phyloP scores from a whole-genome alignment of 192 early-diverging fungal species.

The Coemansia sp. region DNA sequence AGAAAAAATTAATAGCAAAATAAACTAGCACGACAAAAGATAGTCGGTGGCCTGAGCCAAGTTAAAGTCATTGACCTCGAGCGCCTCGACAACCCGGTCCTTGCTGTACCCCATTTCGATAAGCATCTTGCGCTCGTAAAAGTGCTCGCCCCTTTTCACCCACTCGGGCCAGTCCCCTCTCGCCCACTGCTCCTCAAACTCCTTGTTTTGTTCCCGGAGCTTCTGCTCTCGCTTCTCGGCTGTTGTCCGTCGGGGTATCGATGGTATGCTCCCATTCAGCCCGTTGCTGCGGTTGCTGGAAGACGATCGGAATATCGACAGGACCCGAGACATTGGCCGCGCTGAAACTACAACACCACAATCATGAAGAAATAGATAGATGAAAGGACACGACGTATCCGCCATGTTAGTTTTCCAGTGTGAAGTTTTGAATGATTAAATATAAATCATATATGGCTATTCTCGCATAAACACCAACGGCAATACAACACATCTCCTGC shows the following conservation, averaged over 20 bases:
- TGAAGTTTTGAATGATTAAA: neutral
- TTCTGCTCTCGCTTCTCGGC: slow-evolving; percentile 39
- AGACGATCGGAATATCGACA: slow-evolving; percentile 53
- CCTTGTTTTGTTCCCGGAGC: slow-evolving; percentile 37
- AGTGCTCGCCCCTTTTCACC: slow-evolving; percentile 46
- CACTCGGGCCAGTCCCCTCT: slow-evolving; percentile 52
- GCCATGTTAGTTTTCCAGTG: neutral
- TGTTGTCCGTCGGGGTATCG: slow-evolving; percentile 9
- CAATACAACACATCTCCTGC: neutral
- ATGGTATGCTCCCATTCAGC: slow-evolving; percentile 8
- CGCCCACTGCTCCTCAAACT: slow-evolving; percentile 53
- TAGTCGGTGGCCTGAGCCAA: slow-evolving; percentile 55
- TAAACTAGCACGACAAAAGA: slow-evolving; percentile 36
- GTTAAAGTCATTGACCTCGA: slow-evolving; percentile 58
- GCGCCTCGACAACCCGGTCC: slow-evolving; percentile 56
- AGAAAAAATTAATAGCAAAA: slow-evolving; percentile 4
- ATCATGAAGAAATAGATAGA: neutral
- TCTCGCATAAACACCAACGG: neutral
- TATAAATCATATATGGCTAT: neutral
- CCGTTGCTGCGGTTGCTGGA: slow-evolving; percentile 18
- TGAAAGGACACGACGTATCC: neutral
- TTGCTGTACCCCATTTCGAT: slow-evolving; percentile 56
- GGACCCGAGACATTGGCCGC: slow-evolving; percentile 55
- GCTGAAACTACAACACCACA: slow-evolving; percentile 32
- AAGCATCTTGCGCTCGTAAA: slow-evolving; percentile 41